Evolutionary conservation across 805 yeast species (phyloP).

Genomic region (Myxozyma melibiosi): DNA sequence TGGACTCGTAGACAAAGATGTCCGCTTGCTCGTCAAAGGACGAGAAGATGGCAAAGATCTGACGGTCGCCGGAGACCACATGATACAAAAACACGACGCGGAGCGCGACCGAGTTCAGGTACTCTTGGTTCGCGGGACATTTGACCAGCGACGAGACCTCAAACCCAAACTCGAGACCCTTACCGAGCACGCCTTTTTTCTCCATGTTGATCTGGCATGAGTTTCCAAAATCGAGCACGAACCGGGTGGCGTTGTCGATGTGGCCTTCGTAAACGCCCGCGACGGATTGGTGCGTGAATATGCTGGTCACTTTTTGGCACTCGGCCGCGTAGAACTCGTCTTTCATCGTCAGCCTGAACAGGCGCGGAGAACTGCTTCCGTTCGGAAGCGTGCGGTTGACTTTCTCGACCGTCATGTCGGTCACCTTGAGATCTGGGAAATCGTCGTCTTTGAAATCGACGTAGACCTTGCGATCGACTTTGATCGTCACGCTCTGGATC

Average conservation of each 20-base stretch:
- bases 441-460: conserved; percentile 61
- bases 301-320: conserved; percentile 56
- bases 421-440: conserved; percentile 45
- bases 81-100: conserved; percentile 65
- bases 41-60: conserved; percentile 66
- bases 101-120: conserved; percentile 48
- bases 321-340: conserved; percentile 65
- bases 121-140: conserved; percentile 48
- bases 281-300: conserved; percentile 63
- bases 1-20: conserved; percentile 68
- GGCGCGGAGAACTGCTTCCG: conserved; percentile 52
- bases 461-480: conserved; percentile 72
- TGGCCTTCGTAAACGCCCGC: conserved; percentile 77
- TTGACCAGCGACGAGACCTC: conserved; percentile 44
- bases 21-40: conserved; percentile 55
- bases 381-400: conserved; percentile 69
- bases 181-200: conserved; percentile 80
- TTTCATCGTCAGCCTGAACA: conserved; percentile 69
- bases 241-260: conserved; percentile 67
- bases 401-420: conserved; percentile 58
- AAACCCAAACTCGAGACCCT: conserved; percentile 85
- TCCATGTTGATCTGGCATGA: conserved; percentile 69
- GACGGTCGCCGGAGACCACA: conserved; percentile 71
- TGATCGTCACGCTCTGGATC: conserved; percentile 71
- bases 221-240: conserved; percentile 76